A percentile compares a stretch with the other conserved stretches of the same genome.
Conservation (phyloP, 148 eudicot genomes). For the Rhododendron henanense region DNA sequence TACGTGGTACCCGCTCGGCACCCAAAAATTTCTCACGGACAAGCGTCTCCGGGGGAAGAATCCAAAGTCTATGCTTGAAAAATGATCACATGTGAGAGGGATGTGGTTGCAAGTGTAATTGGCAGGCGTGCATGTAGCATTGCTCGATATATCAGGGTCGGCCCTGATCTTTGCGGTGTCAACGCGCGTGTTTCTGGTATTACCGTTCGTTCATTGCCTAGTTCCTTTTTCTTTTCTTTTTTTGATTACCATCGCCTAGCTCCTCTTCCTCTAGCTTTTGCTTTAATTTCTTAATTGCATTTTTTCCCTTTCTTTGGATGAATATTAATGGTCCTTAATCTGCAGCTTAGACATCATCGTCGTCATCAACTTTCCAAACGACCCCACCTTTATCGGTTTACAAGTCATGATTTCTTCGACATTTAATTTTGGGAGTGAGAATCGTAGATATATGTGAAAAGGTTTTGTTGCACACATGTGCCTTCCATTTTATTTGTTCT, state of each 20-base stretch:
- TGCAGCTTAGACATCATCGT: not conserved
- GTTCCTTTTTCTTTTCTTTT: not conserved
- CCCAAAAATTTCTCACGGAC: too few species aligned
- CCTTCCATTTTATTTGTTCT: constrained; percentile 3
- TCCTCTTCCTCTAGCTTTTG: not conserved
- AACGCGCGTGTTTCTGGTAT: not conserved
- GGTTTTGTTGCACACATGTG: constrained; percentile 31
- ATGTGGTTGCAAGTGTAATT: not conserved
- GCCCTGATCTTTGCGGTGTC: not conserved
- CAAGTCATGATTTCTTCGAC: not conserved
- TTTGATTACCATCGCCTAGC: too few species aligned
- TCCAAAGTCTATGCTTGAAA: too few species aligned
- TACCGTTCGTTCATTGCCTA: constrained; percentile 5
- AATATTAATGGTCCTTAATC: not conserved
- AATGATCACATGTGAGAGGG: too few species aligned
- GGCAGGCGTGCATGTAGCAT: not conserved
- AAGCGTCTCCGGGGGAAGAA: too few species aligned
- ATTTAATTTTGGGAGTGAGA: constrained; percentile 1
- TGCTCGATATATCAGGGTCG: not conserved
- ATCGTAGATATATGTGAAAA: not conserved
- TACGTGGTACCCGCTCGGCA: too few species aligned
- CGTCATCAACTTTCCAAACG: not conserved
- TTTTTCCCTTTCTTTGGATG: not conserved
- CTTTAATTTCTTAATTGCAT: not conserved
- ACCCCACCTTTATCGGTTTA: not conserved